A percentile compares a stretch with the other conserved stretches of the same genome.
Conservation (phyloP, 148 eudicot species). For the Cornus florida region DNA sequence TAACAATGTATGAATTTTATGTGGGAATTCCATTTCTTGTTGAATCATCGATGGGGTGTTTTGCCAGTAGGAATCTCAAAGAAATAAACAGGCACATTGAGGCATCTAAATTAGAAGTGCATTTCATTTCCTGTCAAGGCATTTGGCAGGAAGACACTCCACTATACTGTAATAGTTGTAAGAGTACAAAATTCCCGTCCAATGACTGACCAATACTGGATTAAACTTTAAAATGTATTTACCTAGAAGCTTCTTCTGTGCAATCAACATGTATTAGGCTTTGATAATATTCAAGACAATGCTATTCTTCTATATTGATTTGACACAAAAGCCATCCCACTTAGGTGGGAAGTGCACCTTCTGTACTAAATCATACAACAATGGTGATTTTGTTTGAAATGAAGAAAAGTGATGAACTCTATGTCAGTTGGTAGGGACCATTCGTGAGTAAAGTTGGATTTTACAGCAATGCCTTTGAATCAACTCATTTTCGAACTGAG, state of each 20-base stretch:
- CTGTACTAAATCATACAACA: neutral
- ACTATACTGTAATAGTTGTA: neutral
- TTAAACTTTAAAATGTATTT: neutral
- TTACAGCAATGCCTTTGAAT: neutral
- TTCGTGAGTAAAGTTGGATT: neutral
- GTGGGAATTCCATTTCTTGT: neutral
- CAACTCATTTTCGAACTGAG: too few relatives aligned
- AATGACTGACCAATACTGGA: neutral
- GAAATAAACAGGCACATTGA: neutral
- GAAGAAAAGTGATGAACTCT: neutral
- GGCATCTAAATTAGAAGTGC: neutral
- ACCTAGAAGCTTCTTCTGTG: neutral
- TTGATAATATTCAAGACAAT: neutral
- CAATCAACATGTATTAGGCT: neutral
- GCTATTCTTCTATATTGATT: neutral
- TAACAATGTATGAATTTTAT: neutral
- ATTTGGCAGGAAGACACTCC: neutral
- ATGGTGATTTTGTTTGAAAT: neutral
- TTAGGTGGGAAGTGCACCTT: neutral
- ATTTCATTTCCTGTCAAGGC: neutral
- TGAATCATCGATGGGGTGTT: conserved; percentile 1
- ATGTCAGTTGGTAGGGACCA: neutral
- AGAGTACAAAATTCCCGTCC: neutral
- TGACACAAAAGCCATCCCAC: neutral
- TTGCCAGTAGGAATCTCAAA: neutral